Evolutionary conservation across 2,329 filamentous ascomycete species (phyloP), one percentile per base, ranked within the genome.

Genomic region (Teratosphaeria gauchensis): DNA sequence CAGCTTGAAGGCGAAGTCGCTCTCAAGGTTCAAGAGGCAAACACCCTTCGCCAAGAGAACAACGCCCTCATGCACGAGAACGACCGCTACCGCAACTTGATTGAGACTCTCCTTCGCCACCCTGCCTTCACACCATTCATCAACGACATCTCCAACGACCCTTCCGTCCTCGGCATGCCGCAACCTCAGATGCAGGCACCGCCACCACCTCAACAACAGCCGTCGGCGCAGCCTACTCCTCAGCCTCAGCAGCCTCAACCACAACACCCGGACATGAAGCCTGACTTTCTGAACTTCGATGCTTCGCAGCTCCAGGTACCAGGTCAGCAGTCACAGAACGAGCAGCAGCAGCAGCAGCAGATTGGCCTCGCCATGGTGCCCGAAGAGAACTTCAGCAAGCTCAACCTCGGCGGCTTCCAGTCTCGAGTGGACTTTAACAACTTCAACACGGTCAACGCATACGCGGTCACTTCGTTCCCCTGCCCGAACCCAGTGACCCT

Each of bases 1-100:
- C 92, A 97, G 75, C 88, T 99, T 16, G 94, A 99, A 78, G 81
- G 83, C 62, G 92, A 97, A 74, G 88, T 96, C 66, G 87, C 90
- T 57, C 80, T 80, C 69, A 95, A 94, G 77, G 85, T 87, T 48
- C 88, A 86, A 64, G 92, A 97, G 78, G 87, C 88, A 65, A 87
- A 87, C 63, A 88, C 91, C 53, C 82, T 96, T 35, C 87, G 89
- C 62, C 76, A 82, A 38, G 86, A 95, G 75, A 97, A 96, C 79
- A 83, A 84, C 54, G 85, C 88, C 42, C 82, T 99, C 19, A 78
- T 84, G 65, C 89, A 95, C 89, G 72, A 74, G 65, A 74, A 74
- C 58, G 69, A 72, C 24, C 71, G 71, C 59, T 73, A 72, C 62
- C 71, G 71, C 42, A 87, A 90, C 6, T 95, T 97, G 75, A 77